These are phyloP conservation scores for Clarireedia sp. DNA, from an alignment of 2,329 filamentous ascomycete genomes.

Conservation along the genomic window DNA sequence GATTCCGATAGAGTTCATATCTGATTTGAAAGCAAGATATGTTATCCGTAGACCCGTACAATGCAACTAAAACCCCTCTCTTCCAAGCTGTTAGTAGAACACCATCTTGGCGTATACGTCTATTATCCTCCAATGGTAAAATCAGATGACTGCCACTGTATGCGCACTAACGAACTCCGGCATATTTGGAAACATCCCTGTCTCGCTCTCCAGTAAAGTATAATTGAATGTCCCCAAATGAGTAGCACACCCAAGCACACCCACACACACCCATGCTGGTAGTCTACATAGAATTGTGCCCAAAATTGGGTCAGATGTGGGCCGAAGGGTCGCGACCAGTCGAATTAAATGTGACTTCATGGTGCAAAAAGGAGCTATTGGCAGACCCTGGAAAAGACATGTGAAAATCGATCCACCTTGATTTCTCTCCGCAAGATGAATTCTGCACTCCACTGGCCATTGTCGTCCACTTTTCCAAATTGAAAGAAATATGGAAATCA, in stretches of 20 bases:
- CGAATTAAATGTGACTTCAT: background rate
- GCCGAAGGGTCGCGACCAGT: background rate
- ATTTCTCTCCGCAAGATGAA: background rate
- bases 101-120: background rate
- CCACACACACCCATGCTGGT: conserved; percentile 4
- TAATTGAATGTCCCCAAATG: background rate
- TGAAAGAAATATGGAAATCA: background rate
- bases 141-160: conserved; percentile 11
- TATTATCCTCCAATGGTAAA: conserved; percentile 4
- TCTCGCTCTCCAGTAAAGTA: background rate
- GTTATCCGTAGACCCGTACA: background rate
- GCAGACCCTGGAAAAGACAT: background rate
- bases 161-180: conserved; percentile 6
- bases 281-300: conserved; percentile 2
- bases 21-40: background rate
- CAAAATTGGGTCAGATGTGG: conserved; percentile 2
- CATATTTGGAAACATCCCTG: background rate
- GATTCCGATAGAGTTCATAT: background rate
- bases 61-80: conserved; percentile 2
- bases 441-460: background rate
- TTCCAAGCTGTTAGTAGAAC: background rate
- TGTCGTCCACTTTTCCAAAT: background rate
- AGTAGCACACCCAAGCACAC: conserved; percentile 7
- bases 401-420: conserved; percentile 7
- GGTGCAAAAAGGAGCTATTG: background rate